phyloP scores from a whole-genome alignment of 2,329 filamentous ascomycete species.

The Colletotrichum incanum region DNA sequence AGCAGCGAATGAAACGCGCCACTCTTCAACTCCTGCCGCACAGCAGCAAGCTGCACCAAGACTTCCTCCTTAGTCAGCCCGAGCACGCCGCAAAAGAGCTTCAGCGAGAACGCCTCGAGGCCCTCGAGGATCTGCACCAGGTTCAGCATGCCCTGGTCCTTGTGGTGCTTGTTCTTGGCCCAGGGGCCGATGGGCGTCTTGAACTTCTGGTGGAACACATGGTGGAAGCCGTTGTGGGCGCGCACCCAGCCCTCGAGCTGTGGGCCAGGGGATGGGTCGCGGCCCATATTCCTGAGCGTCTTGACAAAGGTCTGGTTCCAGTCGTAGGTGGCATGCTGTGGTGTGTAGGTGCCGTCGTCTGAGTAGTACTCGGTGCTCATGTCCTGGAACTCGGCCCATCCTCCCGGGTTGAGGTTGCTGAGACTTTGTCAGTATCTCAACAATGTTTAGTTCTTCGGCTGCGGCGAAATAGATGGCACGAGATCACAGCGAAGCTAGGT shows the following conservation, averaged over 20 bases:
- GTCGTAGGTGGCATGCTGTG: background rate
- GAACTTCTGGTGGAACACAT: constrained; percentile 51
- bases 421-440: too few species aligned
- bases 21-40: background rate
- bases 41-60: background rate
- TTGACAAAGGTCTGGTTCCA: constrained; percentile 43
- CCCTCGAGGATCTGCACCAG: background rate
- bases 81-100: background rate
- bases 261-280: constrained; percentile 51
- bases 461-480: constrained; percentile 32
- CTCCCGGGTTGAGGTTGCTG: constrained; percentile 48
- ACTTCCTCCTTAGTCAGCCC: background rate
- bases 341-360: constrained; percentile 46
- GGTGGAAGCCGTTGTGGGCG: constrained; percentile 53
- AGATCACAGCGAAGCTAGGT: too few species aligned
- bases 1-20: constrained; percentile 47
- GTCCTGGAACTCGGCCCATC: constrained; percentile 50
- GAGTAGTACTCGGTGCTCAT: constrained; percentile 44
- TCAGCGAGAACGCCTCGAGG: background rate
- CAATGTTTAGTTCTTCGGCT: constrained; percentile 46
- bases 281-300: constrained; percentile 46
- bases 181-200: constrained; percentile 55
- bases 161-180: constrained; percentile 51
- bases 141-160: constrained; percentile 49
- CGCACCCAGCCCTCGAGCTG: constrained; percentile 50